These are phyloP conservation scores for Trypanosoma avium DNA, from an alignment of 208 protist species.

Conservation along the genomic window DNA sequence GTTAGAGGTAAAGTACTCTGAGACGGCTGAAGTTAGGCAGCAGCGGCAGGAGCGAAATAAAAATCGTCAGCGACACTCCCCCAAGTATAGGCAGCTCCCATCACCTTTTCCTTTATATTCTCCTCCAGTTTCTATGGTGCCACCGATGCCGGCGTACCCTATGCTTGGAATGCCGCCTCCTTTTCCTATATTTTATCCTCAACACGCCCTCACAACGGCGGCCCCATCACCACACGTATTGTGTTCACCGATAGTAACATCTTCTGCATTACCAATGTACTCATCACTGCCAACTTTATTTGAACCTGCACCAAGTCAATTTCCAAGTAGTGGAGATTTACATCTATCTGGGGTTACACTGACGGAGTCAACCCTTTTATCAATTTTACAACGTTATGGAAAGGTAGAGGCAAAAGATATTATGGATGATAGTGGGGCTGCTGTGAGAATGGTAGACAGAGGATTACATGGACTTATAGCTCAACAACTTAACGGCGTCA, in stretches of 20 bases:
- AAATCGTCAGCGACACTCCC: conserved; percentile 69
- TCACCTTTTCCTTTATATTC: conserved; percentile 32
- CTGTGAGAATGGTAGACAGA: conserved; percentile 58
- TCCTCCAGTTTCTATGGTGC: conserved; percentile 36
- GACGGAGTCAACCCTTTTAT: conserved; percentile 52
- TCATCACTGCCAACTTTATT: conserved; percentile 18
- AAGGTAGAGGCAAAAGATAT: conserved; percentile 48
- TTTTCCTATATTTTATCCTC: conserved; percentile 59
- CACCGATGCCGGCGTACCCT: conserved; percentile 48
- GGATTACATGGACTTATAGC: conserved; percentile 54
- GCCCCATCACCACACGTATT: conserved; percentile 27
- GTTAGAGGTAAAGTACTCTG: conserved; percentile 86
- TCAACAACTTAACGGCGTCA: conserved; percentile 73
- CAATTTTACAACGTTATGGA: conserved; percentile 72
- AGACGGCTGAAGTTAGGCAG: conserved; percentile 76
- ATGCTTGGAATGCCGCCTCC: conserved; percentile 43
- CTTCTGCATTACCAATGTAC: conserved; percentile 20
- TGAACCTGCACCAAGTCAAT: conserved; percentile 29
- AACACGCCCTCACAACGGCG: conserved; percentile 5
- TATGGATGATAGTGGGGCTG: conserved; percentile 45
- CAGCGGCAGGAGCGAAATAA: conserved; percentile 89
- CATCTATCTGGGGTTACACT: conserved; percentile 58
- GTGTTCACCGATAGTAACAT: conserved; percentile 26
- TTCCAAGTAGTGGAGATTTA: conserved; percentile 75
- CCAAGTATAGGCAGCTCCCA: conserved; percentile 52